Percentiles rank a stretch among this genome's conserved stretches.
These are phyloP conservation scores for Neoboletus subvelutipes DNA, from an alignment of 768 basidiomycete genomes.

Conservation along the genomic window DNA sequence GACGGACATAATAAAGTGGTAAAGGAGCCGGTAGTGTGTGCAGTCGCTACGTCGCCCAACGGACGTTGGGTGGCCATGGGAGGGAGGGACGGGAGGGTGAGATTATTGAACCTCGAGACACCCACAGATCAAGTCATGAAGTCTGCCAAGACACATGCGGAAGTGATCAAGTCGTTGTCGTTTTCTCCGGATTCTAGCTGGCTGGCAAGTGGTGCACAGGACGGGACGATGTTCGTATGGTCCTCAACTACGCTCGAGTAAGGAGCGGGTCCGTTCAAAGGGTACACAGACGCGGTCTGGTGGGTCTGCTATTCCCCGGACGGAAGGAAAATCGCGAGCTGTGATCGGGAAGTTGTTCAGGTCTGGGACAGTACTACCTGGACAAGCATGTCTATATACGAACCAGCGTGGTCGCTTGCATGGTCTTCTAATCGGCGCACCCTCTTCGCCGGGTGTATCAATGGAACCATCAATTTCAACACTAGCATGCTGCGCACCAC, in stretches of 20 bases:
- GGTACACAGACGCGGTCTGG: constrained; percentile 16
- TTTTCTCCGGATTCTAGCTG: constrained; percentile 20
- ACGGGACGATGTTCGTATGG: constrained; percentile 21
- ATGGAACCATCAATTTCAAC: constrained; percentile 15
- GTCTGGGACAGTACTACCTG: constrained; percentile 17
- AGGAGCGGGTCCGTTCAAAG: constrained; percentile 6
- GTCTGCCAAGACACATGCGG: constrained; percentile 5
- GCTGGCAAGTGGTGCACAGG: constrained; percentile 17
- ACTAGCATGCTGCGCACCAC: background rate
- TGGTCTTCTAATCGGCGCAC: constrained; percentile 17
- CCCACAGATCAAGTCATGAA: background rate
- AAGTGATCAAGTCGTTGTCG: constrained; percentile 11
- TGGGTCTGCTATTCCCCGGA: constrained; percentile 20
- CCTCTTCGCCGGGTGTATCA: constrained; percentile 19
- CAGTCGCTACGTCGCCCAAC: constrained; percentile 9
- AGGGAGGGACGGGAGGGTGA: constrained; percentile 16
- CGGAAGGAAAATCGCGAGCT: constrained; percentile 19
- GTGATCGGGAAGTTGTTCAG: constrained; percentile 18
- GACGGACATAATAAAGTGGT: constrained; percentile 2
- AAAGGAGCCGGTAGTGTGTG: background rate
- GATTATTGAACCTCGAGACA: constrained; percentile 5
- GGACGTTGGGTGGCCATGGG: constrained; percentile 18
- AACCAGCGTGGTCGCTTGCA: constrained; percentile 23
- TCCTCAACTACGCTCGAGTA: constrained; percentile 6
- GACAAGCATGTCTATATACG: background rate